A percentile compares a stretch with the other conserved stretches of the same genome.
Conservation (phyloP, 2,329 filamentous ascomycete genomes). For the Sporothrix brasiliensis region DNA sequence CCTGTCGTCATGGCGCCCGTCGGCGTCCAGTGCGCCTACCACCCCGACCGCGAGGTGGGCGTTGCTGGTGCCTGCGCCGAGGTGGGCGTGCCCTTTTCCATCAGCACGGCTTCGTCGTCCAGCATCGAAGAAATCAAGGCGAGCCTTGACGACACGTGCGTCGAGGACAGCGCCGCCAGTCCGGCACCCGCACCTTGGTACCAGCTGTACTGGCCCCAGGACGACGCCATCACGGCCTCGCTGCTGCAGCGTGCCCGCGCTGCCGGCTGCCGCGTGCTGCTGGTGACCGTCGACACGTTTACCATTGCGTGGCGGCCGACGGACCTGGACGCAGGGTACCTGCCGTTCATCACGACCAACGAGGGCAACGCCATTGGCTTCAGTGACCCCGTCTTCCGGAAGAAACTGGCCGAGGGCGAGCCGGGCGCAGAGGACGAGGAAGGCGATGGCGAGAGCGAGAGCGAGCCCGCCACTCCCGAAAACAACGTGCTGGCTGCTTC, state of each 20-base stretch:
- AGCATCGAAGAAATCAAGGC: slow-evolving; percentile 68
- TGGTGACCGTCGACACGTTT: slow-evolving; percentile 75
- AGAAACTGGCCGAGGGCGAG: slow-evolving; percentile 53
- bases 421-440: slow-evolving; percentile 38
- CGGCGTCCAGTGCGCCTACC: slow-evolving; percentile 69
- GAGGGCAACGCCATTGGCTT: slow-evolving; percentile 65
- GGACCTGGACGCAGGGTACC: slow-evolving; percentile 65
- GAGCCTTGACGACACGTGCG: slow-evolving; percentile 50
- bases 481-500: slow-evolving; percentile 55
- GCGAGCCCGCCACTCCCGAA: slow-evolving; percentile 49
- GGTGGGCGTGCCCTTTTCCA: slow-evolving; percentile 65
- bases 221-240: slow-evolving; percentile 65
- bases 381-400: slow-evolving; percentile 66
- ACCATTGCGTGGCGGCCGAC: slow-evolving; percentile 68
- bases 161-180: background rate
- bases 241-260: slow-evolving; percentile 63
- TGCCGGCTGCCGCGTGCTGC: slow-evolving; percentile 65
- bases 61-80: slow-evolving; percentile 64
- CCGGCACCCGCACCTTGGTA: slow-evolving; percentile 55
- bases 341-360: slow-evolving; percentile 54
- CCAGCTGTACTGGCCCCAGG: slow-evolving; percentile 73
- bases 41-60: slow-evolving; percentile 65
- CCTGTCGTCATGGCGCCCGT: slow-evolving; percentile 68
- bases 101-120: slow-evolving; percentile 65
- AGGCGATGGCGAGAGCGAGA: slow-evolving; percentile 36